phyloP scores from a whole-genome alignment of 306 rosid genomes.

The Acacia acuminata region DNA sequence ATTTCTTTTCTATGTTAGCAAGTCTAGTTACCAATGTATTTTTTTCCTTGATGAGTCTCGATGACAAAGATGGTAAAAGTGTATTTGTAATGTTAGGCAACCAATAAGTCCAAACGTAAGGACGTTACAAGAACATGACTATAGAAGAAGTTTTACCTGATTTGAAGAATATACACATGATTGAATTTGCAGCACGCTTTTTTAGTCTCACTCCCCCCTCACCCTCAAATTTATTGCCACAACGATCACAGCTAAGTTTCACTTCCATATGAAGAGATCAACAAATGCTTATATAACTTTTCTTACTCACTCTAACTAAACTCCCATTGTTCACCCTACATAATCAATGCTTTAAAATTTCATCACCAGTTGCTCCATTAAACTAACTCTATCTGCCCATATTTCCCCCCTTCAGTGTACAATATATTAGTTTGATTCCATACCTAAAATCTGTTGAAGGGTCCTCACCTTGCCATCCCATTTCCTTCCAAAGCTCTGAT shows the following conservation, averaged over 20 bases:
- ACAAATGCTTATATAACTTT: neutral
- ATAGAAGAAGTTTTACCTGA: neutral
- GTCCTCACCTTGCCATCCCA: conserved; percentile 99
- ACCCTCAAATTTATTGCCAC: neutral
- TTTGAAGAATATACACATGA: neutral
- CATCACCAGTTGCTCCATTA: conserved; percentile 20
- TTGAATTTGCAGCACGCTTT: neutral
- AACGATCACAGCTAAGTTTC: neutral
- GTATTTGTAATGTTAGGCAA: neutral
- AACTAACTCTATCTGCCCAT: conserved; percentile 18
- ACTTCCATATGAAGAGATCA: neutral
- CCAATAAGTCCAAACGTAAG: neutral
- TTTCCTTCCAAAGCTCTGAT: conserved; percentile 95
- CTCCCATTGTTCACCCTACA: conserved; percentile 15
- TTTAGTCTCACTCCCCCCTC: neutral
- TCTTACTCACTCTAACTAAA: neutral
- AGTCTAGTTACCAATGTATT: neutral
- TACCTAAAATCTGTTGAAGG: conserved; percentile 99
- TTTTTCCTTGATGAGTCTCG: neutral
- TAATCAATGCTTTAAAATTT: conserved; percentile 6
- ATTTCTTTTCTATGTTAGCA: neutral
- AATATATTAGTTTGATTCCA: conserved; percentile 29
- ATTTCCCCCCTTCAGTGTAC: neutral
- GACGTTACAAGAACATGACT: neutral
- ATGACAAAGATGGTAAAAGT: neutral